These are phyloP conservation scores for Rubroboletus satanas DNA, from an alignment of 768 basidiomycete genomes.

Conservation along the genomic window DNA sequence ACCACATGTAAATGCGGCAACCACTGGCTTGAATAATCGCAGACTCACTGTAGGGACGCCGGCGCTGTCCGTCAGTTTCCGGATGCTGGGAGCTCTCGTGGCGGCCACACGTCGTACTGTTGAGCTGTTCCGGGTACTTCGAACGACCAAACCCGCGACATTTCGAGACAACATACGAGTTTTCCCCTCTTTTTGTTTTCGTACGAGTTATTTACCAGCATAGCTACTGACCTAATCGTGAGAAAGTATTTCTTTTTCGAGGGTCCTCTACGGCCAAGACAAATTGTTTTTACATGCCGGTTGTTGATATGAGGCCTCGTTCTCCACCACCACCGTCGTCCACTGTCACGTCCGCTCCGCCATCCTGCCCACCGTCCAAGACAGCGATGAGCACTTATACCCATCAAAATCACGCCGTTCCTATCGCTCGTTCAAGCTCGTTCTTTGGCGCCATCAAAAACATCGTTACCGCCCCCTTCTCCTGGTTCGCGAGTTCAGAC, in stretches of 20 bases:
- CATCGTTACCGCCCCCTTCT: conserved; percentile 60
- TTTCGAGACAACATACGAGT: conserved; percentile 18
- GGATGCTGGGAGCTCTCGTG: not conserved
- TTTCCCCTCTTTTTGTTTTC: no score
- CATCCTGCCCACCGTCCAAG: conserved; percentile 15
- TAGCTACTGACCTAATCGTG: not conserved
- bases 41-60: conserved; percentile 15
- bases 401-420: conserved; percentile 28
- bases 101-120: conserved; percentile 1
- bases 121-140: not conserved
- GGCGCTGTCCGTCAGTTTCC: conserved; percentile 11
- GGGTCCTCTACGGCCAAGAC: conserved; percentile 6
- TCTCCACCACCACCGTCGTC: conserved; percentile 21
- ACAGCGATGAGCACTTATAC: conserved; percentile 31
- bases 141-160: conserved; percentile 1
- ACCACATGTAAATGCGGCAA: conserved; percentile 1
- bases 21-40: conserved; percentile 8
- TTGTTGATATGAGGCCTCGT: conserved; percentile 15
- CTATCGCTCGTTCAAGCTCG: conserved; percentile 52
- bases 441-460: conserved; percentile 61
- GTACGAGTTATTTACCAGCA: not conserved
- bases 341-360: conserved; percentile 16
- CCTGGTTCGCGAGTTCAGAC: conserved; percentile 48
- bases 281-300: conserved; percentile 22
- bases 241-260: conserved; percentile 12